These are phyloP conservation scores for Apiotrichum mycotoxinovorans DNA, from an alignment of 1,284 basidiomycete genomes.

Conservation along the genomic window DNA sequence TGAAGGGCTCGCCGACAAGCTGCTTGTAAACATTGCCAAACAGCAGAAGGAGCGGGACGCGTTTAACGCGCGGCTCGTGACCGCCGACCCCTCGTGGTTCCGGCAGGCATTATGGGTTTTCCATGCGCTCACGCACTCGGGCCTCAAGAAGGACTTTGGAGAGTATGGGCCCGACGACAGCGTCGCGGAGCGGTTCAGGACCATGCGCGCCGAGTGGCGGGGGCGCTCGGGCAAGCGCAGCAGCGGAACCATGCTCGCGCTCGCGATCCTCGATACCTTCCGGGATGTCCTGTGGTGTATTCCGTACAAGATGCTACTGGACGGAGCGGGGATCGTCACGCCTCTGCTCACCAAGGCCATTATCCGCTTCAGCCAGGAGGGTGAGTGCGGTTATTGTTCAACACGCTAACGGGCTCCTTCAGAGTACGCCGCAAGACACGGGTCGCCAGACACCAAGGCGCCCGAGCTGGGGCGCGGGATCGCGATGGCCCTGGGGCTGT, in stretches of 20 bases:
- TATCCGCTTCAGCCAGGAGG: slow-evolving; percentile 64
- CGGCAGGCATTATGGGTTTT: background rate
- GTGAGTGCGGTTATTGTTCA: slow-evolving; percentile 19
- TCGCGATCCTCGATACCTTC: slow-evolving; percentile 63
- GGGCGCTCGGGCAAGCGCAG: background rate
- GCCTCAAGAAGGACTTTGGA: background rate
- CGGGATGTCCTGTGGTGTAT: slow-evolving; percentile 66
- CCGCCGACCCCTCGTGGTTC: background rate
- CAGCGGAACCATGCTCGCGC: background rate
- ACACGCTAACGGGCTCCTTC: background rate
- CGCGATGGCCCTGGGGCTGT: slow-evolving; percentile 54
- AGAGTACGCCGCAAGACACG: background rate
- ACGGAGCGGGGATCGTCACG: slow-evolving; percentile 60
- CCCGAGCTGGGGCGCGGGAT: slow-evolving; percentile 60
- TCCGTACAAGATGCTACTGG: slow-evolving; percentile 51
- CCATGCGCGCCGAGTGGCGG: slow-evolving; percentile 58
- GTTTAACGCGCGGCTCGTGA: background rate
- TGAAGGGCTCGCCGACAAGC: background rate
- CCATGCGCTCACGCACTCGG: background rate
- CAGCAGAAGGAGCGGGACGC: background rate
- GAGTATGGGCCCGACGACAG: background rate
- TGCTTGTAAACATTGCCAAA: background rate
- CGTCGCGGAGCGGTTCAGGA: slow-evolving; percentile 51
- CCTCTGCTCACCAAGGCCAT: slow-evolving; percentile 65
- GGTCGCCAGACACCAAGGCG: background rate